These are phyloP conservation scores for Cynanchum wilfordii DNA, from an alignment of 257 asterid genomes.

Conservation along the genomic window DNA sequence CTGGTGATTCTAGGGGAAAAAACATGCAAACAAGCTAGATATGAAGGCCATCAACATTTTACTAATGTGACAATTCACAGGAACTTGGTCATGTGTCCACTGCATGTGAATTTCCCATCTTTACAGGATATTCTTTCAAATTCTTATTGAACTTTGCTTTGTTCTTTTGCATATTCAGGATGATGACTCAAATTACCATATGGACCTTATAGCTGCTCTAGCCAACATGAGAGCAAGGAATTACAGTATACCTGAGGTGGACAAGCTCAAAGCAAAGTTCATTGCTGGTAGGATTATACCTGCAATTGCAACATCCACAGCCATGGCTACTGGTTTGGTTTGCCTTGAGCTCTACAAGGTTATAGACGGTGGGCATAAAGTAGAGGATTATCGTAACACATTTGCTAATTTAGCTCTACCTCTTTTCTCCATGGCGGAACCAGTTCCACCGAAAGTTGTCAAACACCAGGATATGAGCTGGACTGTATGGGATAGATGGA, in stretches of 20 bases:
- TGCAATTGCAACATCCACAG: constrained; percentile 89
- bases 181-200: constrained; percentile 84
- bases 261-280: constrained; percentile 82
- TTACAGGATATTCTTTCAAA: background rate
- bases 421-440: constrained; percentile 84
- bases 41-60: background rate
- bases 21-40: background rate
- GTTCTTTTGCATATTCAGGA: constrained; percentile 42
- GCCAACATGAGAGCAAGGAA: constrained; percentile 98
- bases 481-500: constrained; percentile 96
- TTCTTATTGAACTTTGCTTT: background rate
- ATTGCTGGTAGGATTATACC: constrained; percentile 92
- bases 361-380: constrained; percentile 62
- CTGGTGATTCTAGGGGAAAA: background rate
- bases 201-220: constrained; percentile 85
- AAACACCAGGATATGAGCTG: constrained; percentile 77
- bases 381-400: constrained; percentile 88
- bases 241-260: constrained; percentile 83
- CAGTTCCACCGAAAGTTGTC: constrained; percentile 62
- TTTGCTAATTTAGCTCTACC: constrained; percentile 88
- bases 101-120: background rate
- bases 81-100: background rate
- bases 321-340: constrained; percentile 88
- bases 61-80: background rate
- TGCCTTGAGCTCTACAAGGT: constrained; percentile 89